phyloP scores from a whole-genome alignment of 2,329 filamentous ascomycete genomes.

The Chalaropsis ovoidea region DNA sequence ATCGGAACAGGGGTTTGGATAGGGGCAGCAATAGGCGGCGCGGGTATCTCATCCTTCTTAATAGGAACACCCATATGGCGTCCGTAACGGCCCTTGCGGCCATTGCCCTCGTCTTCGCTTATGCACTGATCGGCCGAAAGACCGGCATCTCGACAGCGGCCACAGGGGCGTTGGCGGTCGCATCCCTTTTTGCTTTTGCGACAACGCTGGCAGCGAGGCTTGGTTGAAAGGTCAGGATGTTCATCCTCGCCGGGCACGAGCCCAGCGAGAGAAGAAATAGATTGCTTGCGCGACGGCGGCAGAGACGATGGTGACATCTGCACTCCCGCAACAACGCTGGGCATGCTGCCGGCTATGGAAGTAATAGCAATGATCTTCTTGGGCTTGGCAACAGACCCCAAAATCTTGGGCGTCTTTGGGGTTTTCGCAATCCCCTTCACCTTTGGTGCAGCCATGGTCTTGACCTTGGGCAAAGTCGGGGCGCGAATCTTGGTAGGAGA shows the following conservation, averaged over 20 bases:
- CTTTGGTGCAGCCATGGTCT: conserved; percentile 33
- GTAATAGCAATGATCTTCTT: conserved; percentile 43
- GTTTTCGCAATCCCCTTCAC: conserved; percentile 35
- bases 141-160: conserved; percentile 89
- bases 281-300: conserved; percentile 65
- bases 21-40: conserved; percentile 30
- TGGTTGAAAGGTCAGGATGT: conserved; percentile 82
- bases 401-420: conserved; percentile 38
- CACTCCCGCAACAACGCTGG: conserved; percentile 28
- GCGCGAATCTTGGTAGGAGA: conserved; percentile 22
- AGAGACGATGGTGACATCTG: conserved; percentile 55
- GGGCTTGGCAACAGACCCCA: conserved; percentile 33
- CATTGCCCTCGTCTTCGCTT: conserved; percentile 95
- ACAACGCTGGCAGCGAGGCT: conserved; percentile 94
- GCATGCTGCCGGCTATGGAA: conserved; percentile 32
- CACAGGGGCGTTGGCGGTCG: conserved; percentile 89
- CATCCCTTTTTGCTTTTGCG: conserved; percentile 99
- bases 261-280: conserved; percentile 50
- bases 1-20: conserved; percentile 24
- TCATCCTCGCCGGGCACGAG: conserved; percentile 63
- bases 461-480: conserved; percentile 32
- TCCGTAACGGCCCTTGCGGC: conserved; percentile 84
- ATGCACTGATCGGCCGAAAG: conserved; percentile 88
- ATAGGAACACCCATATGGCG: conserved; percentile 60
- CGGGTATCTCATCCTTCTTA: conserved; percentile 44